Percentiles rank a stretch among this genome's conserved stretches.
These are phyloP conservation scores for Aphanomyces invadans DNA, from an alignment of 352 stramenopile genomes.

Conservation along the genomic window DNA sequence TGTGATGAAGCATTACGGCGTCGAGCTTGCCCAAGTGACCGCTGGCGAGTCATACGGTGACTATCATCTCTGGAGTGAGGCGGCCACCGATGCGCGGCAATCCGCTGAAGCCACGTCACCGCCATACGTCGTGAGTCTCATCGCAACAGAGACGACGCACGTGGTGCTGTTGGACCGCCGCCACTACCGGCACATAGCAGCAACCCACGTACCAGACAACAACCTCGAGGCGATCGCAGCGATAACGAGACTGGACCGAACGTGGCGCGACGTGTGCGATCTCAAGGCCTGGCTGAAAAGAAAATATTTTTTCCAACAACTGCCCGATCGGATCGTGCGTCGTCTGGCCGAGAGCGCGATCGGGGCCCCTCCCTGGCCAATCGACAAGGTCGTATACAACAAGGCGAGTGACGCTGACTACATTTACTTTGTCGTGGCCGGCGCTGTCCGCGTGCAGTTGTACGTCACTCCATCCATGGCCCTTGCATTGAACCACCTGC, in stretches of 20 bases:
- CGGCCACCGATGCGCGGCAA: background rate
- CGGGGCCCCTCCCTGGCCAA: background rate
- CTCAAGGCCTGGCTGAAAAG: background rate
- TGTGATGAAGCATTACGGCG: background rate
- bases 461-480: no score
- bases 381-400: constrained; percentile 22
- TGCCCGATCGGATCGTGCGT: background rate
- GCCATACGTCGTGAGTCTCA: background rate
- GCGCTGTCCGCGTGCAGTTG: background rate
- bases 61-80: background rate
- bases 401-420: constrained; percentile 15
- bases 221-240: background rate
- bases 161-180: constrained; percentile 14
- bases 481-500: no score
- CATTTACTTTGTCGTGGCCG: constrained; percentile 16
- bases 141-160: background rate
- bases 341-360: background rate
- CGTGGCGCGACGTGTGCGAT: background rate
- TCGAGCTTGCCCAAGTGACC: background rate
- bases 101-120: background rate
- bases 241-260: background rate
- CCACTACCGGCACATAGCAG: background rate
- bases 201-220: background rate
- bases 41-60: constrained; percentile 14
- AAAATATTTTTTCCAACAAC: constrained; percentile 8